phyloP scores from a whole-genome alignment of 148 eudicot genomes.

The Rhododendron kiyosumense region DNA sequence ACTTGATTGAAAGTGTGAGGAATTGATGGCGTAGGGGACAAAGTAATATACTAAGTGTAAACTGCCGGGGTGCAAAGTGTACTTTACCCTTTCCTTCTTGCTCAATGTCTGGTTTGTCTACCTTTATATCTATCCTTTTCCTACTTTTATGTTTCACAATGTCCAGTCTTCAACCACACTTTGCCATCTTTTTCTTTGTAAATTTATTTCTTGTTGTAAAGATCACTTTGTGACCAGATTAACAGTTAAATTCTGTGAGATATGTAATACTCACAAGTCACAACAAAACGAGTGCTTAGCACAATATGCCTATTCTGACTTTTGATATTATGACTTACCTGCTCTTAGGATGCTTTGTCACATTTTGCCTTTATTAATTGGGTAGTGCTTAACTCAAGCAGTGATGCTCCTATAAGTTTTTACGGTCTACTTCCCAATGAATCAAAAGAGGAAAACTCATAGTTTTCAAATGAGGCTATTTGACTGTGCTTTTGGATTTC shows the following conservation, averaged over 20 bases:
- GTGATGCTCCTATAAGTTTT: not conserved
- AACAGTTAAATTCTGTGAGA: not conserved
- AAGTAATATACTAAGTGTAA: not conserved
- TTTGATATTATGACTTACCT: not conserved
- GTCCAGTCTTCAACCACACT: not conserved
- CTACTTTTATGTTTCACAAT: not conserved
- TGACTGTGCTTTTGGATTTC: not conserved
- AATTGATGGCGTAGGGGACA: not conserved
- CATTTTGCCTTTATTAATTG: not conserved
- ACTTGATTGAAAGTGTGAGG: not conserved
- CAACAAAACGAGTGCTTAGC: not conserved
- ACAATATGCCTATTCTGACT: not conserved
- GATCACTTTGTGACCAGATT: not conserved
- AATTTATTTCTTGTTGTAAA: not conserved
- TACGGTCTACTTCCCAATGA: not conserved
- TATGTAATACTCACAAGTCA: not conserved
- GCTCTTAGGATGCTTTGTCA: not conserved
- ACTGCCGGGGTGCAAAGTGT: not conserved
- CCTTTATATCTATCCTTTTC: not conserved
- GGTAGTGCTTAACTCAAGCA: not conserved
- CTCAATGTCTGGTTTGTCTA: not conserved
- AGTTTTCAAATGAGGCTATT: not conserved
- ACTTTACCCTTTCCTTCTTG: not conserved
- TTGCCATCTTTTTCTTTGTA: not conserved
- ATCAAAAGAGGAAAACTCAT: not conserved